Conservation (phyloP, 352 stramenopile species). For the Phytopythium delawarense region DNA sequence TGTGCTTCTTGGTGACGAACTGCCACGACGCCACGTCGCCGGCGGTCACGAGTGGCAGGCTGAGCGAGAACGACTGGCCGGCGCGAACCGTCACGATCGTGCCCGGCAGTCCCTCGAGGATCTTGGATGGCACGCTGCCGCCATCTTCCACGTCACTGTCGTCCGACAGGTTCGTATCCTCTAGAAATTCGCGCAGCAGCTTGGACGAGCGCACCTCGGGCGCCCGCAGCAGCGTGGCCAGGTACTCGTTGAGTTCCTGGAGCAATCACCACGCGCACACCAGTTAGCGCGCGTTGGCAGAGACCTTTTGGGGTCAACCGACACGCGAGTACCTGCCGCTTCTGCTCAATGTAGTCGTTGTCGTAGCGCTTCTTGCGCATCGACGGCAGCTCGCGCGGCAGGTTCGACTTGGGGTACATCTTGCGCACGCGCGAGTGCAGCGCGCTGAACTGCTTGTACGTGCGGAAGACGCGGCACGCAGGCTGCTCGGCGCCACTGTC, state of each 20-base stretch:
- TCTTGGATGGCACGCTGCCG: constrained; percentile 28
- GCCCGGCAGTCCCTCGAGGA: constrained; percentile 48
- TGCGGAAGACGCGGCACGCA: constrained; percentile 39
- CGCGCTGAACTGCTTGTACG: constrained; percentile 58
- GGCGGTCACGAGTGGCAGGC: constrained; percentile 28
- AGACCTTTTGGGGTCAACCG: background rate
- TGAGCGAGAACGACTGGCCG: constrained; percentile 70
- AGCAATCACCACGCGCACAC: background rate
- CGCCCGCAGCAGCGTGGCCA: constrained; percentile 45
- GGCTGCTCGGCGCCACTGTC: background rate
- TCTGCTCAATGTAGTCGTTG: constrained; percentile 76
- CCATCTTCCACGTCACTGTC: constrained; percentile 55
- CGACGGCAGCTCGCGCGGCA: constrained; percentile 51
- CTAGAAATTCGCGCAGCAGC: constrained; percentile 55
- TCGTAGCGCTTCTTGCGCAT: constrained; percentile 74
- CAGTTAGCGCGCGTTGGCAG: background rate
- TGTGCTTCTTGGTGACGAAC: constrained; percentile 78
- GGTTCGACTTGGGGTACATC: constrained; percentile 67
- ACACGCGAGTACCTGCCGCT: constrained; percentile 24
- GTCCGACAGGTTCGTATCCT: constrained; percentile 44
- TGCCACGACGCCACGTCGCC: constrained; percentile 63
- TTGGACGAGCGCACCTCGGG: constrained; percentile 51
- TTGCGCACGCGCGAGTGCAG: constrained; percentile 58
- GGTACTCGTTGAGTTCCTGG: constrained; percentile 54
- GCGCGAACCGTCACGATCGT: constrained; percentile 63